phyloP scores from a whole-genome alignment of 2,329 filamentous ascomycete species.

The Pseudogymnoascus sp. region DNA sequence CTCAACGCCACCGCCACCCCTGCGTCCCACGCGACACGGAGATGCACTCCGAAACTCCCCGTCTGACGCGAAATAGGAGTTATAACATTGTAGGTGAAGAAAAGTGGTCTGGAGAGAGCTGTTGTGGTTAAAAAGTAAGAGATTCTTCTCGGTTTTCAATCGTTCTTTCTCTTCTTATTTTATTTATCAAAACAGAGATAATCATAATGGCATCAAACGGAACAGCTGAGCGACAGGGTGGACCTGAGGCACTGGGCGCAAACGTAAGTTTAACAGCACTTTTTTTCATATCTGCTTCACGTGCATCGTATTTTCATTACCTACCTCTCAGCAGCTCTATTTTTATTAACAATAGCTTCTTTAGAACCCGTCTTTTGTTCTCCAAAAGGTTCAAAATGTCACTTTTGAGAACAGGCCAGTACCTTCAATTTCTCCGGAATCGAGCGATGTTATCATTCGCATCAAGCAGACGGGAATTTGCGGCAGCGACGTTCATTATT shows the following conservation, averaged over 20 bases:
- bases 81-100: not conserved
- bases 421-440: conserved; percentile 25
- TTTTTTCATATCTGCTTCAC: not conserved
- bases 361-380: conserved; percentile 41
- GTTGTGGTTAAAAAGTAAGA: not conserved
- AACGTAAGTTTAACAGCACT: not conserved
- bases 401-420: conserved; percentile 38
- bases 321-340: not conserved
- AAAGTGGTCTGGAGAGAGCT: not conserved
- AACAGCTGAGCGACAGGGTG: not conserved
- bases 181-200: not conserved
- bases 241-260: not conserved
- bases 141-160: not conserved
- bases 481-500: conserved; percentile 40
- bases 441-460: conserved; percentile 37
- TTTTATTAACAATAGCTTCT: not conserved
- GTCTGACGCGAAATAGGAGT: not conserved
- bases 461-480: conserved; percentile 42
- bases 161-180: not conserved
- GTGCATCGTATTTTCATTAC: not conserved
- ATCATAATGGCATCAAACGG: not conserved
- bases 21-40: not conserved
- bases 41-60: not conserved
- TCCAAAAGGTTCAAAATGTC: conserved; percentile 38
- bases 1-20: not conserved